phyloP scores from a whole-genome alignment of 306 rosid genomes.

The Quillaja saponaria region DNA sequence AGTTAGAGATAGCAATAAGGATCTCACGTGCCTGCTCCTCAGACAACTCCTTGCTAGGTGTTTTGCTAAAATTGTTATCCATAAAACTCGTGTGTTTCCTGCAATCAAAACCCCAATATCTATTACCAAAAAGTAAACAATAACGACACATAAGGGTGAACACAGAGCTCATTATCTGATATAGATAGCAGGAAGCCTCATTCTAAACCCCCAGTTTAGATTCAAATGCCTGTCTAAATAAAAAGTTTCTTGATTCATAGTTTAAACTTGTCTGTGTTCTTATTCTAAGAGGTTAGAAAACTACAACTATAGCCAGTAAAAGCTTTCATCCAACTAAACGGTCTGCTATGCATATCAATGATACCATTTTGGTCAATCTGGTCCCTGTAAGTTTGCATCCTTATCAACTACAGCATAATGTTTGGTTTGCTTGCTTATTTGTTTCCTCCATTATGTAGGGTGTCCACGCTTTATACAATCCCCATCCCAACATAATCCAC shows the following conservation, averaged over 20 bases:
- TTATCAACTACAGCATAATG: not conserved
- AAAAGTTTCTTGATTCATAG: slow-evolving; percentile 6
- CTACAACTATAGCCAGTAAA: slow-evolving; percentile 7
- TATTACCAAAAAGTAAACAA: not conserved
- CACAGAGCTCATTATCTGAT: slow-evolving; percentile 21
- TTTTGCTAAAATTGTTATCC: slow-evolving; percentile 24
- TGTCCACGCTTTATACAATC: slow-evolving; percentile 19
- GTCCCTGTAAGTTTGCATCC: slow-evolving; percentile 6
- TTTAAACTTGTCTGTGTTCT: too few relatives aligned
- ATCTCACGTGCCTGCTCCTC: slow-evolving; percentile 31
- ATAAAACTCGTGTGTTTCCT: slow-evolving; percentile 28
- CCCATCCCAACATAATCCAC: not conserved
- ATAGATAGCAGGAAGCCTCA: slow-evolving; percentile 10
- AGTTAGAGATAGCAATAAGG: slow-evolving; percentile 37
- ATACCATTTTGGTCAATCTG: slow-evolving; percentile 5
- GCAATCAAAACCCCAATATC: slow-evolving; percentile 21
- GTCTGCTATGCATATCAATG: not conserved
- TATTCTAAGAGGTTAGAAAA: slow-evolving; percentile 17
- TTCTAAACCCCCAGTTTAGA: slow-evolving; percentile 3
- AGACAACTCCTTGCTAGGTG: slow-evolving; percentile 10
- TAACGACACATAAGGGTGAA: slow-evolving; percentile 9
- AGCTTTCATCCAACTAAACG: slow-evolving; percentile 14
- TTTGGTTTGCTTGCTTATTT: not conserved
- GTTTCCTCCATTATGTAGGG: too few relatives aligned
- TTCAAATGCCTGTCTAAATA: slow-evolving; percentile 8